phyloP scores from a whole-genome alignment of 768 basidiomycete species.

The Tremella fuciformis region DNA sequence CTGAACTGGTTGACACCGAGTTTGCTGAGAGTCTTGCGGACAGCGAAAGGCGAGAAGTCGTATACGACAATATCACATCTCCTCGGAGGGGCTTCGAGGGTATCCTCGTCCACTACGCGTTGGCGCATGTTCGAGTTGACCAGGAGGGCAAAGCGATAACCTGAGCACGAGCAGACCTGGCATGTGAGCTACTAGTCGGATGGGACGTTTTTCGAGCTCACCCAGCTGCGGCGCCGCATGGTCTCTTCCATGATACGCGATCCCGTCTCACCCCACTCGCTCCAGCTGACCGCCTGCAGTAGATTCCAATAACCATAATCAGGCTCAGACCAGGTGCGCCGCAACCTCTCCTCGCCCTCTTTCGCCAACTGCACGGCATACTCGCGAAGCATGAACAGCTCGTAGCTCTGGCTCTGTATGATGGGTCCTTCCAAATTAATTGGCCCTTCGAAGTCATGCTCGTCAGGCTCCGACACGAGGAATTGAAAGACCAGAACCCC shows the following conservation, averaged over 20 bases:
- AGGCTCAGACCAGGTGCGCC: conserved; percentile 9
- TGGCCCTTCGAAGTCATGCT: conserved; percentile 2
- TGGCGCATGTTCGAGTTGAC: conserved; percentile 10
- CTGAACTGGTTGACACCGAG: not conserved
- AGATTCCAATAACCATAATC: conserved; percentile 17
- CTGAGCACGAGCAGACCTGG: conserved; percentile 47
- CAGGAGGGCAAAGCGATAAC: conserved; percentile 43
- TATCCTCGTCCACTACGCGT: conserved; percentile 5
- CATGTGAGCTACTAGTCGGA: not conserved
- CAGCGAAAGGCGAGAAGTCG: conserved; percentile 42
- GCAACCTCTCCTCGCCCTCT: conserved; percentile 32
- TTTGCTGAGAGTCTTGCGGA: conserved; percentile 13
- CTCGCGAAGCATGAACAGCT: conserved; percentile 43
- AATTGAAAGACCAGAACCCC: conserved; percentile 43
- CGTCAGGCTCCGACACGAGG: conserved; percentile 21
- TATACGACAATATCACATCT: conserved; percentile 27
- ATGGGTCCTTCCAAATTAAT: not conserved
- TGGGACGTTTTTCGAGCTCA: conserved; percentile 17
- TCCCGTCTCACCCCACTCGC: conserved; percentile 34
- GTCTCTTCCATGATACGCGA: conserved; percentile 32
- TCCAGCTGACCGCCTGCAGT: conserved; percentile 30
- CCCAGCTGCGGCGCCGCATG: conserved; percentile 40
- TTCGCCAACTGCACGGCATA: conserved; percentile 27
- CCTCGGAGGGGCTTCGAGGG: conserved; percentile 14
- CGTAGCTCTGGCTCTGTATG: conserved; percentile 16